Evolutionary conservation across 495 filamentous ascomycete genomes (phyloP).

Genomic region (Penicillium arizonense): DNA sequence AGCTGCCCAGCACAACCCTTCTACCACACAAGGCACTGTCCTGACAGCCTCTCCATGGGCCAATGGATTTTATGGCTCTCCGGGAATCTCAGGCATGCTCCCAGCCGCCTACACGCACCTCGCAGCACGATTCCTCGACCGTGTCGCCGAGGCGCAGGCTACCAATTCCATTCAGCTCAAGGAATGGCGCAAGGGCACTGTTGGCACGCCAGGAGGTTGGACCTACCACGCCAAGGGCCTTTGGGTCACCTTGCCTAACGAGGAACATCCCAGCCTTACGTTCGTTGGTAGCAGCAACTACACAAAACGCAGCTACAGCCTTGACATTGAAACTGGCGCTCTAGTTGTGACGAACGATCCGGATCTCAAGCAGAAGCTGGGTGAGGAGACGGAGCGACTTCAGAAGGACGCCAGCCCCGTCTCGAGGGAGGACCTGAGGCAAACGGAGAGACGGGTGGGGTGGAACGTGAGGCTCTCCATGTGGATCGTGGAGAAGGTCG

Average conservation of each 20-base stretch:
- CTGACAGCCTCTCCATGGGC: constrained; percentile 92
- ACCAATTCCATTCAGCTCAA: constrained; percentile 69
- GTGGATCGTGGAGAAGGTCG: constrained; percentile 78
- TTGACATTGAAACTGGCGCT: constrained; percentile 86
- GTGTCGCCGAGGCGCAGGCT: constrained; percentile 56
- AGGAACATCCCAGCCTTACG: constrained; percentile 66
- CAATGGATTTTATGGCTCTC: constrained; percentile 92
- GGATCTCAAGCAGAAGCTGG: constrained; percentile 66
- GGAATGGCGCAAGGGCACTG: constrained; percentile 85
- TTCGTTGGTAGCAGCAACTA: constrained; percentile 94
- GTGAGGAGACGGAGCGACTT: constrained; percentile 76
- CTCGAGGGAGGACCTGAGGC: constrained; percentile 71
- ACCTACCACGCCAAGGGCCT: constrained; percentile 98
- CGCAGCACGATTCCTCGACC: constrained; percentile 74
- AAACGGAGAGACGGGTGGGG: constrained; percentile 76
- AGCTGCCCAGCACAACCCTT: constrained; percentile 23
- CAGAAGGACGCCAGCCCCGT: constrained; percentile 66
- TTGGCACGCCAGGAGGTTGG: constrained; percentile 81
- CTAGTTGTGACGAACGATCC: constrained; percentile 80
- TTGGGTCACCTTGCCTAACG: constrained; percentile 75
- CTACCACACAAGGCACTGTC: constrained; percentile 66
- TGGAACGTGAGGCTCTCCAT: constrained; percentile 85
- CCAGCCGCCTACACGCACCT: constrained; percentile 90
- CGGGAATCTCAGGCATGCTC: constrained; percentile 83
- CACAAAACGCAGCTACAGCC: constrained; percentile 85